Percentiles rank a stretch among this genome's conserved stretches.
These are phyloP conservation scores for Colletotrichum trifolii DNA, from an alignment of 2,329 filamentous ascomycete species.

Conservation along the genomic window DNA sequence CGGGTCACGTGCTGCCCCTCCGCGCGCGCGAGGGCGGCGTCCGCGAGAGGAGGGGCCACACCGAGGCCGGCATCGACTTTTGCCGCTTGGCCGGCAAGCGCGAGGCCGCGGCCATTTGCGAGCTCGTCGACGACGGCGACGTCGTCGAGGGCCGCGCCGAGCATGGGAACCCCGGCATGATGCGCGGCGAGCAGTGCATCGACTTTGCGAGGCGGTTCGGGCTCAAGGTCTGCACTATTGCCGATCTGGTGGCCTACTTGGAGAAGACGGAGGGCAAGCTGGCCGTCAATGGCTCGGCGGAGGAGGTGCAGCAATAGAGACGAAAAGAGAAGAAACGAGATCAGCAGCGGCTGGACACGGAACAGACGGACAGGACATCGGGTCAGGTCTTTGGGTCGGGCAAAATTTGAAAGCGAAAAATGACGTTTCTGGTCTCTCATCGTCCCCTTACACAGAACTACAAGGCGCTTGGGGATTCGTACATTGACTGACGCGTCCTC, in stretches of 20 bases:
- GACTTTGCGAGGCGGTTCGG: slow-evolving; percentile 89
- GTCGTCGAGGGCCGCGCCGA: slow-evolving; percentile 76
- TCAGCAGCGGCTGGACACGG: background rate
- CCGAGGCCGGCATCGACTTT: slow-evolving; percentile 92
- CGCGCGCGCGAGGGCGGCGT: slow-evolving; percentile 84
- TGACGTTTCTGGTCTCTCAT: too few relatives aligned
- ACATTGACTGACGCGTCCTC: too few relatives aligned
- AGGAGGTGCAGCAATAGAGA: background rate
- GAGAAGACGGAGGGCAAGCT: slow-evolving; percentile 78
- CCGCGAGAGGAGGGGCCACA: slow-evolving; percentile 83
- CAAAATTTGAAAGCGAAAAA: slow-evolving; percentile 5
- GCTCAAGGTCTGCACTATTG: slow-evolving; percentile 94
- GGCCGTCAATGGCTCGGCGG: slow-evolving; percentile 53
- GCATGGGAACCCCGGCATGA: slow-evolving; percentile 81
- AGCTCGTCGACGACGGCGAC: slow-evolving; percentile 88
- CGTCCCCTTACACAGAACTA: too few relatives aligned
- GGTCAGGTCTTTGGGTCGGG: background rate
- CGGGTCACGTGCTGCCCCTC: slow-evolving; percentile 91
- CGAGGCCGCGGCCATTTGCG: slow-evolving; percentile 85
- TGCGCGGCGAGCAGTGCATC: slow-evolving; percentile 88
- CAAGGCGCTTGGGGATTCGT: too few relatives aligned
- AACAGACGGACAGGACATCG: slow-evolving; percentile 4
- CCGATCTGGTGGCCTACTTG: slow-evolving; percentile 84
- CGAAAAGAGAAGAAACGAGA: background rate
- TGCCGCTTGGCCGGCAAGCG: slow-evolving; percentile 84